phyloP scores from a whole-genome alignment of 2,329 filamentous ascomycete species.

The Colletotrichum echinochloae region DNA sequence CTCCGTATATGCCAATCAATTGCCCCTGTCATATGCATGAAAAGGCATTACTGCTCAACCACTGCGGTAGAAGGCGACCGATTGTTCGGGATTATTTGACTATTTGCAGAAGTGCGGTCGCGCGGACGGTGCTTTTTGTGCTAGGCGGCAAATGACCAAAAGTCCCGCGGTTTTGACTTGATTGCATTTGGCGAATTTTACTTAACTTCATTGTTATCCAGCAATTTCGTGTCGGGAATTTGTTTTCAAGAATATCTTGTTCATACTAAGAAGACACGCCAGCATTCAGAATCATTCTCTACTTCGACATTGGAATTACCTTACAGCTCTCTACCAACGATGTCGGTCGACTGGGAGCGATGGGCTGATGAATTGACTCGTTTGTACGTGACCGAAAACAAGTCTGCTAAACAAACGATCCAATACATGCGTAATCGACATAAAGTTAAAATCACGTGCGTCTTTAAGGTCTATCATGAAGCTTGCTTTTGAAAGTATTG shows the following conservation, averaged over 20 bases:
- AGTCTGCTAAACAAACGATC: background rate
- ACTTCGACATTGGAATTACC: background rate
- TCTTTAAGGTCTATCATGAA: rapidly evolving
- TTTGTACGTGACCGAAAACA: slow-evolving; percentile 7
- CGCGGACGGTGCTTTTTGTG: background rate
- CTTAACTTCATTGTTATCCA: background rate
- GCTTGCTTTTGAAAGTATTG: rapidly evolving
- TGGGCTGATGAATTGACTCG: background rate
- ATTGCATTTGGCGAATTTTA: background rate
- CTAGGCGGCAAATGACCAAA: background rate
- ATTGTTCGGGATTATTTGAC: background rate
- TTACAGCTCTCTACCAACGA: background rate
- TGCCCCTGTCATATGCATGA: background rate
- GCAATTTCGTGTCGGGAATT: background rate
- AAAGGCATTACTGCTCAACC: background rate
- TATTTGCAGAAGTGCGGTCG: background rate
- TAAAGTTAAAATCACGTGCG: background rate
- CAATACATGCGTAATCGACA: background rate
- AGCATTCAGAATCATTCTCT: background rate
- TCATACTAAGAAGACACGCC: background rate
- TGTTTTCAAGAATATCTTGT: background rate
- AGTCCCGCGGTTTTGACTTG: background rate
- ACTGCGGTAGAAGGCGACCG: background rate
- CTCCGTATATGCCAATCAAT: background rate
- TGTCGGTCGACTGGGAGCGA: background rate